Evolutionary conservation across 306 rosid genomes (phyloP), one percentile per base, ranked within the genome.

Genomic region (Nissolia schottii): DNA sequence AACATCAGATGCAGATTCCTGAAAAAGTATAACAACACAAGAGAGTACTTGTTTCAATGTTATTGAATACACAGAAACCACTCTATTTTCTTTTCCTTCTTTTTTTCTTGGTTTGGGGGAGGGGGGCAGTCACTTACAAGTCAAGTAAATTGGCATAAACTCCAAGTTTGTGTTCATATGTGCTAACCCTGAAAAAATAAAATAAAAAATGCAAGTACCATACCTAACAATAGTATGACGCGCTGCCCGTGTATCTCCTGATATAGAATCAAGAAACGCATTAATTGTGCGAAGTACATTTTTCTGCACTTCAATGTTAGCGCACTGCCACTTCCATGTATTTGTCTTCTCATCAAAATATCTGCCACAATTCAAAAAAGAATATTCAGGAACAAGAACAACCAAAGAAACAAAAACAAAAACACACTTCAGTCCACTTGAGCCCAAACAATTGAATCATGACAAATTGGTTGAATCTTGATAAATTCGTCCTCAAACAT

Each of bases 271-370:
- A 60, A 93, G 88, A 83, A 90, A 86, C 2, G 85, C 84, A 65
- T 82, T 66, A 11, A 86, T 78, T 3, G 88, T 87, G 1, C 86
- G 91, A 10, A 89, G 61, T 3, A 86, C 92, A 41, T 85, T 96
- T 66, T 85, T 87, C 76, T 89, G 98, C 40, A 84, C 85, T 85
- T 87, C 92, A 41, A 88, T 87, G 75, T 93, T 90, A n/a, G 78
- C 70, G 38, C 88, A 80, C 82, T 74, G 86, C 71, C n/a, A n/a
- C n/a, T 77, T 90, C 96, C 93, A 88, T 77, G 35, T 79, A 71
- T 75, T 77, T 16, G 77, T 81, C 43, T 79, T 79, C 19, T 82
- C 87, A 37, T 81, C 92, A 69, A 65, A 60, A 81, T 48, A 12
- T 67, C 98, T 88, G 68, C 70, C 24, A 46, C 48, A 14, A 24